Evolutionary conservation across 768 basidiomycete genomes (phyloP), one percentile per base, ranked within the genome.

Genomic region (Phlebiopsis flavidoalba): DNA sequence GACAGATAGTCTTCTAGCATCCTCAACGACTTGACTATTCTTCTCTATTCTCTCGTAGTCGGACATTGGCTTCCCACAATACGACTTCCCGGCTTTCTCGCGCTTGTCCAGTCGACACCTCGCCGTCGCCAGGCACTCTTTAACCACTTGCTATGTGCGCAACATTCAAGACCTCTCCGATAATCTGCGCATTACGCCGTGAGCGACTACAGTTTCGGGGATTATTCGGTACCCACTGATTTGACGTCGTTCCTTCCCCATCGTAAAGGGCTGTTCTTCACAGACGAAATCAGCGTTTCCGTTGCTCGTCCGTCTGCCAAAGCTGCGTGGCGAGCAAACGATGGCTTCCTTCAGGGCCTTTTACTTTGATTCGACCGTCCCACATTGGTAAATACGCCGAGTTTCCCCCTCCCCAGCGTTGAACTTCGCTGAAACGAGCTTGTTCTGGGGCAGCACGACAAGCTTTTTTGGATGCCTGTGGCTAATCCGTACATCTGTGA

Each of bases 341-440:
- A 36, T 35, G 33, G 19, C 36, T 35, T 47, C 37, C 24, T 24
- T 26, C 24, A 22, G 14, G 12, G n/a, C 24, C 21, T 24, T 26
- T 26, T 15, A 8, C 33, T 31, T 22, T 51, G 33, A 26, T 22
- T 26, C 24, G 50, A 10, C 5, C 50, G 24, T 26, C 17, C 17
- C 33, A 35, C 31, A 22, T 55, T 24, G 36, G 54, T 59, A 50
- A 43, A 59, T 63, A 53, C 59, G 26, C 62, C 62, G 62, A 63
- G 47, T 56, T 56, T 63, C 58, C 58, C 59, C 62, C 62, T 63
- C 53, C 31, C 21, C 46, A n/a, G 52, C 52, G 57, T 58, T 63
- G 58, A 59, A 63, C 62, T 57, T 63, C 62, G 62, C 58, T 55
- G 57, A 59, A 63, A 59, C 48, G 26, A 14, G 1, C 33, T 57